Base-by-base conservation (phyloP, 2,329 filamentous ascomycete species). In the Elsinoe fawcettii region DNA sequence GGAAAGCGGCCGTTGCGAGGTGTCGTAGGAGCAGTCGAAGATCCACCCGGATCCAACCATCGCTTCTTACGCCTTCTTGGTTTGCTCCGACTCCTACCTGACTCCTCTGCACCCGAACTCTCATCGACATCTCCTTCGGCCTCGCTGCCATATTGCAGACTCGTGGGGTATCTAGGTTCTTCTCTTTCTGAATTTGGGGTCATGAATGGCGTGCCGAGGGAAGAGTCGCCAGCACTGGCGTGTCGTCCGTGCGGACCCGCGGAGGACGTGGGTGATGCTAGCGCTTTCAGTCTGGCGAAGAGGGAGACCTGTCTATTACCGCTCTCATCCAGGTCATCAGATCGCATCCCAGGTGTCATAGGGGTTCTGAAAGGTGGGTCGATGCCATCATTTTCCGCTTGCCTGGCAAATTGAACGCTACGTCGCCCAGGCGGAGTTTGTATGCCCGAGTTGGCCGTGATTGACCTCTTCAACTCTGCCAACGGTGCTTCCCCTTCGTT, bases 91-190 rank as follows among this genome's bases (percentile, higher is more conserved):
- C 76, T 74, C 12, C 73, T 67, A n/a, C 71, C 65, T 16, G 74
- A 73, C n/a, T 78, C 79, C 67, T 63, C 64, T 47, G 96, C 91
- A 55, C 90, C 89, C 0, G 85, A 88, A 44, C 90, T 95, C 67
- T 93, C 89, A 68, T 95, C 91, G 1, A 86, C 88, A 69, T 93
- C 89, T 0, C 87, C 85, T 66, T 87, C 85, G 12, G 78, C 83
- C 69, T 91, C 88, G 68, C 84, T 88, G 18, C 82, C 83, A 60
- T 79, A 80, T 59, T 80, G 79, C 23, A 75, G 80, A 80, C 61
- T 82, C 75, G 58, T 76, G 74, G 47, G 67, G 3, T 66, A 70
- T 2, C 69, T 70, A 12, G 67, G 66, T 25, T 77, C 73, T 25
- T 73, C 74, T 60, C 74, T 71, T 64, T 80, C 77, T n/a, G 75